These are phyloP conservation scores for Pulicaria dysenterica DNA, from an alignment of 129 eudicot genomes.

Conservation along the genomic window DNA sequence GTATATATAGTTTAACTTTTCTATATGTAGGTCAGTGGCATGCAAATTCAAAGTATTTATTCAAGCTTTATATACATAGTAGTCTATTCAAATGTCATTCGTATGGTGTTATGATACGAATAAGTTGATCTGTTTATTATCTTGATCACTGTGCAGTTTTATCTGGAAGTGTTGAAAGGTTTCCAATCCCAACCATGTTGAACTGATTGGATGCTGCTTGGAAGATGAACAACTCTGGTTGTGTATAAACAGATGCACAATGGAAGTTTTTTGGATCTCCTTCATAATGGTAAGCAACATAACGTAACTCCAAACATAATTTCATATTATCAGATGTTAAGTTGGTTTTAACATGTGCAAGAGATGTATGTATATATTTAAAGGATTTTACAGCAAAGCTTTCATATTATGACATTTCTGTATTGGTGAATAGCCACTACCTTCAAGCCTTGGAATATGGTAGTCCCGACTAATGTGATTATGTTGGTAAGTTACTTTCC, in stretches of 20 bases:
- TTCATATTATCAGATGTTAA: too few species aligned
- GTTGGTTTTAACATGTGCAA: background rate
- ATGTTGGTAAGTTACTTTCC: too few species aligned
- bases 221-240: background rate
- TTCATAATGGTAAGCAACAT: background rate
- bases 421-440: background rate
- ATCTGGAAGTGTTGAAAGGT: background rate
- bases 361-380: background rate
- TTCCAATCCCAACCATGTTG: constrained; percentile 14
- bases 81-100: background rate
- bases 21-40: background rate
- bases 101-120: background rate
- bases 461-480: too few species aligned
- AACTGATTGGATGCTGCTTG: constrained; percentile 12
- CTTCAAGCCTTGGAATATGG: too few species aligned
- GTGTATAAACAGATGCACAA: background rate
- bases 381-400: constrained; percentile 27
- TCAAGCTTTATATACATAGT: too few species aligned
- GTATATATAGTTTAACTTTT: background rate
- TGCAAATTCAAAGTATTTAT: too few species aligned
- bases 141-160: background rate
- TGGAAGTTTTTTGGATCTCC: background rate
- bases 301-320: background rate
- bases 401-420: constrained; percentile 21
- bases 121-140: too few species aligned